These are phyloP conservation scores for Clavulina sp. DNA, from an alignment of 768 basidiomycete genomes.

Conservation along the genomic window DNA sequence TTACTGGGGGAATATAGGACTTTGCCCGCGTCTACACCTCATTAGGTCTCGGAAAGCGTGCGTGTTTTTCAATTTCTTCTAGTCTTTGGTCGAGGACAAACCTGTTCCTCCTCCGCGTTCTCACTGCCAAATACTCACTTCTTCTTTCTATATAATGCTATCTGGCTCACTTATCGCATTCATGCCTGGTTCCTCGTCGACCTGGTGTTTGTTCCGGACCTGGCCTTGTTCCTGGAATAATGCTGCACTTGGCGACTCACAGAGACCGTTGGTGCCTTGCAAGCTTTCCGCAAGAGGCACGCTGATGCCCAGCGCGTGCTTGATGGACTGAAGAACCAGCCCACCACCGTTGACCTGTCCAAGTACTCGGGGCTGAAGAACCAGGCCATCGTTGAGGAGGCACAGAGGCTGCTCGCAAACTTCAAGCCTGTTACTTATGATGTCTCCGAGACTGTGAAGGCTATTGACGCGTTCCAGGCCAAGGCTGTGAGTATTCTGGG, in stretches of 20 bases:
- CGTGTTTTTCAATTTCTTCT: conserved; percentile 14
- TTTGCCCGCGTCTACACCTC: conserved; percentile 69
- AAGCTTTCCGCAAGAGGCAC: conserved; percentile 94
- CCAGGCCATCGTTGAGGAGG: conserved; percentile 77
- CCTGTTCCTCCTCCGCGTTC: background rate
- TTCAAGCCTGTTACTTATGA: conserved; percentile 97
- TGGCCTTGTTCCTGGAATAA: background rate
- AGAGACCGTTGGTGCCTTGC: conserved; percentile 83
- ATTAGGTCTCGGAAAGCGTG: conserved; percentile 74
- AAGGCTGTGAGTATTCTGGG: conserved; percentile 54
- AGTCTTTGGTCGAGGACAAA: background rate
- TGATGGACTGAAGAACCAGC: conserved; percentile 43
- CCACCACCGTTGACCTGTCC: conserved; percentile 73
- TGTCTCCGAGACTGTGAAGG: conserved; percentile 72
- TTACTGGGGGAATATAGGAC: conserved; percentile 47
- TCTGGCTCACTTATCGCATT: background rate
- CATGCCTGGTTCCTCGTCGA: background rate
- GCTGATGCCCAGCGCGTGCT: conserved; percentile 67
- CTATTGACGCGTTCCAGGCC: conserved; percentile 89
- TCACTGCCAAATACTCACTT: background rate
- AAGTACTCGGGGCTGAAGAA: conserved; percentile 90
- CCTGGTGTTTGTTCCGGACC: background rate
- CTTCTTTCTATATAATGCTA: background rate
- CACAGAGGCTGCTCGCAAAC: conserved; percentile 69
- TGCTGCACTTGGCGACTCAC: conserved; percentile 5